A percentile compares a stretch with the other conserved stretches of the same genome.
These are phyloP conservation scores for Plectranthus barbatus DNA, from an alignment of 257 asterid genomes.

Conservation along the genomic window DNA sequence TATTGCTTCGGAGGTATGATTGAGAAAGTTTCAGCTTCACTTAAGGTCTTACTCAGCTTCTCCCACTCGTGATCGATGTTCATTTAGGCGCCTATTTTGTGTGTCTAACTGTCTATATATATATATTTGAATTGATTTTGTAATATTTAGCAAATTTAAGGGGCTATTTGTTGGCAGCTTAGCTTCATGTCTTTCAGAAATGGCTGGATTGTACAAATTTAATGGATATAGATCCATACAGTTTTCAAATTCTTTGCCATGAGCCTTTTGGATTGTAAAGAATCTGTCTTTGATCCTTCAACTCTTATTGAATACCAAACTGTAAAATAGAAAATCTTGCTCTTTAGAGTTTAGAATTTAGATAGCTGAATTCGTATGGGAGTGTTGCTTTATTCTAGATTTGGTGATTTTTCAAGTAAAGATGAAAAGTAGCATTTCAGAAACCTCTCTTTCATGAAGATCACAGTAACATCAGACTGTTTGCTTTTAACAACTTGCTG, in stretches of 20 bases:
- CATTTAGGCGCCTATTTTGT: no score
- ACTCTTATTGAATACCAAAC: not conserved
- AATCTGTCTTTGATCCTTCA: no score
- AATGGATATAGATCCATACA: no score
- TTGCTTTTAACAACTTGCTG: not conserved
- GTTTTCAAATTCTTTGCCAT: not conserved
- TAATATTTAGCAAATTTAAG: not conserved
- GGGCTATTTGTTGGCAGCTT: no score
- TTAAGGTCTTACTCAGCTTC: constrained; percentile 5
- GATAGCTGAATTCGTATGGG: not conserved
- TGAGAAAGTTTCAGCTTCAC: constrained; percentile 9
- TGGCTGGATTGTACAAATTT: no score
- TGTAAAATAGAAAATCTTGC: not conserved
- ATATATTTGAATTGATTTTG: not conserved
- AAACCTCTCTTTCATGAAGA: not conserved
- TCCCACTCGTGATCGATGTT: no score
- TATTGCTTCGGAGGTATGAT: constrained; percentile 7
- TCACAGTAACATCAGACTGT: not conserved
- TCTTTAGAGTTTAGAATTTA: not conserved
- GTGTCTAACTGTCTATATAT: no score
- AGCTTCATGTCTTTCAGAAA: no score
- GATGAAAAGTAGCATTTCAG: no score
- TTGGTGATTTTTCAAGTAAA: no score
- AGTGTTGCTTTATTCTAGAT: not conserved
- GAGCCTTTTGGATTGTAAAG: not conserved